phyloP scores from a whole-genome alignment of 139 green algal genomes.

The Chlamydomonas schloesseri region DNA sequence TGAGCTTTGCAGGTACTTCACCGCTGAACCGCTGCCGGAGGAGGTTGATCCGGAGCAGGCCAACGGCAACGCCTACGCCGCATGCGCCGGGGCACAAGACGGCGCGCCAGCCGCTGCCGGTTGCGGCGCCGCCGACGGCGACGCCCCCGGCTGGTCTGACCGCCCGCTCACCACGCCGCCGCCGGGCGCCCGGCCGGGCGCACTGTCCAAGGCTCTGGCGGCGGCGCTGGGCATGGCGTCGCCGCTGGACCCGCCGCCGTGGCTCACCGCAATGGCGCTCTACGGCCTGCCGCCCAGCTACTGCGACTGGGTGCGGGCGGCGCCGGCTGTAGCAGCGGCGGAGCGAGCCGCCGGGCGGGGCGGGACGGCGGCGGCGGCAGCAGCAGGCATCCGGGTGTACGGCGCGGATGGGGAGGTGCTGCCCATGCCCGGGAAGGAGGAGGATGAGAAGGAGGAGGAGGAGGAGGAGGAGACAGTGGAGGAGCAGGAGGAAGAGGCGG shows the following conservation, averaged over 20 bases:
- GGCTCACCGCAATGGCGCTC: not conserved
- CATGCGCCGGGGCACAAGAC: too few species aligned
- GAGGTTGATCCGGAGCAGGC: not conserved
- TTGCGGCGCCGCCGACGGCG: too few species aligned
- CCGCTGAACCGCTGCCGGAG: not conserved
- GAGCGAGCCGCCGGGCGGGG: not conserved
- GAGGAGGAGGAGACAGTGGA: not conserved
- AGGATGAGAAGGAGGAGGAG: not conserved
- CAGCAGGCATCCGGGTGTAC: not conserved
- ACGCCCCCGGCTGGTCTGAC: too few species aligned
- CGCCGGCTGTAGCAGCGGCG: not conserved
- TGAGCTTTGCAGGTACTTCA: slow-evolving; percentile 42
- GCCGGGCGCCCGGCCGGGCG: not conserved
- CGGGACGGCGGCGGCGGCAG: not conserved
- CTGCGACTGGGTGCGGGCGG: not conserved
- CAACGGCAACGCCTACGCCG: too few species aligned
- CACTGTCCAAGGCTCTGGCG: not conserved
- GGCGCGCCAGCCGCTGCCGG: too few species aligned
- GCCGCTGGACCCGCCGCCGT: slow-evolving; percentile 14
- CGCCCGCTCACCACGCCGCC: not conserved
- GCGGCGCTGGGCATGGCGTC: not conserved
- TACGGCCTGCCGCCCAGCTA: slow-evolving; percentile 23
- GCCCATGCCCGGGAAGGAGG: not conserved
- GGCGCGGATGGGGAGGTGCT: not conserved
- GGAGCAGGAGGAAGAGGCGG: too few species aligned